phyloP scores from a whole-genome alignment of 495 filamentous ascomycete species.

The Tuber calosporum region DNA sequence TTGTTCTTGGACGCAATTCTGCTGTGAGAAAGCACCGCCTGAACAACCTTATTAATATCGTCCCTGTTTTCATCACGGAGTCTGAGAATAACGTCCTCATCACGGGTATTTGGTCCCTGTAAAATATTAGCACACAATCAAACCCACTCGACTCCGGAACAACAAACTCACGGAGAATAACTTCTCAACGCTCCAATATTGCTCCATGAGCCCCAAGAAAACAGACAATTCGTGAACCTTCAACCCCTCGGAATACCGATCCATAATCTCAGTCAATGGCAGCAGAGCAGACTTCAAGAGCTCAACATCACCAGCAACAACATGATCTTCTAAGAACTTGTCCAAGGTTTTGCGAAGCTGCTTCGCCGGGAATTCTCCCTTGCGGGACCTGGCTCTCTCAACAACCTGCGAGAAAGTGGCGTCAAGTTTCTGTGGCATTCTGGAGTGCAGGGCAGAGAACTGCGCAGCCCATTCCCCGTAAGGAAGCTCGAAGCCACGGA shows the following conservation, averaged over 20 bases:
- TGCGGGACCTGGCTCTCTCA: slow-evolving; percentile 67
- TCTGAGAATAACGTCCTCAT: slow-evolving; percentile 90
- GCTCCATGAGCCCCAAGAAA: slow-evolving; percentile 66
- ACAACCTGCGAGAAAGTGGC: slow-evolving; percentile 70
- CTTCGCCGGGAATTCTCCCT: slow-evolving; percentile 87
- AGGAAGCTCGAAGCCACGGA: slow-evolving; percentile 81
- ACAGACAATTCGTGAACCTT: slow-evolving; percentile 84
- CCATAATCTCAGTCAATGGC: slow-evolving; percentile 75
- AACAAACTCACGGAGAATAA: slow-evolving; percentile 57
- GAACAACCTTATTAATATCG: slow-evolving; percentile 70
- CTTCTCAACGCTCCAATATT: slow-evolving; percentile 75
- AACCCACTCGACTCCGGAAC: neutral
- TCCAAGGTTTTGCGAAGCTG: slow-evolving; percentile 71
- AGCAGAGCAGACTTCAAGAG: slow-evolving; percentile 64
- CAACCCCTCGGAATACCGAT: slow-evolving; percentile 75
- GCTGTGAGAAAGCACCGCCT: slow-evolving; percentile 88
- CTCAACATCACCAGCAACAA: slow-evolving; percentile 57
- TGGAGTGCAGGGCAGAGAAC: slow-evolving; percentile 85
- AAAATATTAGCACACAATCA: slow-evolving; percentile 19
- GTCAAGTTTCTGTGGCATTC: slow-evolving; percentile 92
- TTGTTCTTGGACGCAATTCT: slow-evolving; percentile 90
- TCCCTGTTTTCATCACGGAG: slow-evolving; percentile 96
- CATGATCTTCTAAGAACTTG: slow-evolving; percentile 84
- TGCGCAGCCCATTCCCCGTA: slow-evolving; percentile 96
- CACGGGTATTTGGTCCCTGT: slow-evolving; percentile 63